A percentile compares a stretch with the other conserved stretches of the same genome.
Conservation (phyloP, 257 asterid genomes). For the Solanum pinnatisectum region DNA sequence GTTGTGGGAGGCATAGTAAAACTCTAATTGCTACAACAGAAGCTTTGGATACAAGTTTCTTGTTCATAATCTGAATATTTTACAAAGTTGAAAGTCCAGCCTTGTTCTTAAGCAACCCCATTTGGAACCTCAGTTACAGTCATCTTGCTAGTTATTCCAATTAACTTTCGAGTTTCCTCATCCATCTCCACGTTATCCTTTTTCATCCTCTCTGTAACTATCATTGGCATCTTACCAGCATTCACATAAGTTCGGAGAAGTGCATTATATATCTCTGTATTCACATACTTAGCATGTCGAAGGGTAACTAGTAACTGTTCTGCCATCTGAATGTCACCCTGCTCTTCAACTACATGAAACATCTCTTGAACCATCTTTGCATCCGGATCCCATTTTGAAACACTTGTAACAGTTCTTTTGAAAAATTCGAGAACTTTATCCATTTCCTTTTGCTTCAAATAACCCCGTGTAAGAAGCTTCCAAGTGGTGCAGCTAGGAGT, state of each 20-base stretch:
- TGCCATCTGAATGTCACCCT: conserved; percentile 57
- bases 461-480: conserved; percentile 84
- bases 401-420: conserved; percentile 47
- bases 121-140: conserved; percentile 56
- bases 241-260: conserved; percentile 63
- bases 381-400: conserved; percentile 72
- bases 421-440: conserved; percentile 51
- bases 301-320: conserved; percentile 53
- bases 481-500: conserved; percentile 68
- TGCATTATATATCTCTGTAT: conserved; percentile 49
- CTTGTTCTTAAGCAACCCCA: conserved; percentile 17
- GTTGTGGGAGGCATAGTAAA: not conserved
- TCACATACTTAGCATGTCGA: conserved; percentile 45
- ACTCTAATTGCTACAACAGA: not conserved
- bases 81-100: not conserved
- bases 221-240: conserved; percentile 73
- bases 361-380: conserved; percentile 42
- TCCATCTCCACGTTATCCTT: conserved; percentile 57
- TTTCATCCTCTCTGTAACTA: conserved; percentile 81
- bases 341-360: conserved; percentile 47
- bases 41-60: not conserved
- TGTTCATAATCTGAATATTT: not conserved
- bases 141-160: conserved; percentile 55
- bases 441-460: conserved; percentile 43
- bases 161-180: conserved; percentile 47